phyloP scores from a whole-genome alignment of 2,329 filamentous ascomycete genomes.

The Epicoccum nigrum region DNA sequence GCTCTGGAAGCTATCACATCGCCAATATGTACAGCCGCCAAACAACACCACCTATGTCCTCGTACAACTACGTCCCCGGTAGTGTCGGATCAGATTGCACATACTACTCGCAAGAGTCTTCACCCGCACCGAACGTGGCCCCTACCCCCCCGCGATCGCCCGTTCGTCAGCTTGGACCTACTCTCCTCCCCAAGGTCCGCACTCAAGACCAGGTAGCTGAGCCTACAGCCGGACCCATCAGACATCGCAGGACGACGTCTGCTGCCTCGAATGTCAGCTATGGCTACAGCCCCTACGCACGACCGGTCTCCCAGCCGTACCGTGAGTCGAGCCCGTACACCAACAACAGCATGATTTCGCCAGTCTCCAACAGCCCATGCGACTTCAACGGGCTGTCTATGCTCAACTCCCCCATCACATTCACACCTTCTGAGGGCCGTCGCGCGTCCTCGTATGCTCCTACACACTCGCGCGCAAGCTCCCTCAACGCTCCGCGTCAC shows the following conservation, averaged over 20 bases:
- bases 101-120: constrained; percentile 69
- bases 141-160: constrained; percentile 74
- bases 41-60: constrained; percentile 51
- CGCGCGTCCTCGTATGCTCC: constrained; percentile 45
- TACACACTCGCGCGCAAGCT: constrained; percentile 63
- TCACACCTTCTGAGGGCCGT: constrained; percentile 42
- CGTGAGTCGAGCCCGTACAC: constrained; percentile 55
- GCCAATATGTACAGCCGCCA: constrained; percentile 53
- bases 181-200: constrained; percentile 84
- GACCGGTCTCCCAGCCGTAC: constrained; percentile 53
- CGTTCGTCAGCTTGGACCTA: constrained; percentile 77
- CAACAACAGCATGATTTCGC: constrained; percentile 53
- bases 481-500: constrained; percentile 57
- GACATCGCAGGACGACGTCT: constrained; percentile 62
- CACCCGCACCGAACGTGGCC: constrained; percentile 69
- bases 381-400: constrained; percentile 48
- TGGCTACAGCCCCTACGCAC: constrained; percentile 58
- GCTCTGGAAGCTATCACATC: constrained; percentile 45
- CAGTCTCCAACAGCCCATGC: constrained; percentile 51
- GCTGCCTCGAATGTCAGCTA: constrained; percentile 50
- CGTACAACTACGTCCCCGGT: constrained; percentile 47
- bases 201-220: constrained; percentile 80
- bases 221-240: constrained; percentile 61
- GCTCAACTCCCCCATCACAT: constrained; percentile 70
- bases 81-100: constrained; percentile 61